Base-by-base conservation (phyloP, 495 filamentous ascomycete species). In the Penicillium malachiteum region DNA sequence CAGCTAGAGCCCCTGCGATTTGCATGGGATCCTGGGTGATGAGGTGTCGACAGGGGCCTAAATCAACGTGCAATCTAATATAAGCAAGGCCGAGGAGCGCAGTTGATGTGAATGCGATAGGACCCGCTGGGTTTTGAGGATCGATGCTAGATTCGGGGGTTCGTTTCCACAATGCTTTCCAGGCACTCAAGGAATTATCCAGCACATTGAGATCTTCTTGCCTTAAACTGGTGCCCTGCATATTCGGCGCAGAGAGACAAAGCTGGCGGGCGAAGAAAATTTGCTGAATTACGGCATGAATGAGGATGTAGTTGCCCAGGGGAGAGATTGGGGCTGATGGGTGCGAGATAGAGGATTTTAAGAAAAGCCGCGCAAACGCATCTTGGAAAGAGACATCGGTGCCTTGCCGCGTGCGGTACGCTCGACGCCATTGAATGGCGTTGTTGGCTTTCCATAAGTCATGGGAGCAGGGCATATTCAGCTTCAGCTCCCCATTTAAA, bases 21-120 rank as follows among this genome's bases (percentile, higher is more conserved):
- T 76, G 72, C 11, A 65, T 26, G 7, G 75, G 75, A 56, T 81
- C 74, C 48, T 79, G 74, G n/a, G 70, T 76, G 16, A 77, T 71
- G 33, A 82, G 70, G 17, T 71, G 70, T 32, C 77, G 75, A 37
- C 75, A 76, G 3, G 74, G 74, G 1, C 75, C 75, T 16, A 77
- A 43, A 45, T 81, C 74, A 17, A 80, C 73, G 52, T 80, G 76
- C 5, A 82, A 59, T 50, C 79, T 65, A 35, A 82, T 81, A 62
- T 80, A 82, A 9, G 79, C 78, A 13, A 82, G 72, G 3, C 79
- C 77, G 14, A 81, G 64, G n/a, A 82, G 70, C 14, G 79, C 79
- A 10, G 78, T 81, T 8, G 79, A 78, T 44, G 77, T 81, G 54
- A 82, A 80, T n/a, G 76, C 78, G 38, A 82, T 76, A 5, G 79